A percentile compares a stretch with the other conserved stretches of the same genome.
Conservation (phyloP, 2,329 filamentous ascomycete genomes). For the Sporothrix mexicana region DNA sequence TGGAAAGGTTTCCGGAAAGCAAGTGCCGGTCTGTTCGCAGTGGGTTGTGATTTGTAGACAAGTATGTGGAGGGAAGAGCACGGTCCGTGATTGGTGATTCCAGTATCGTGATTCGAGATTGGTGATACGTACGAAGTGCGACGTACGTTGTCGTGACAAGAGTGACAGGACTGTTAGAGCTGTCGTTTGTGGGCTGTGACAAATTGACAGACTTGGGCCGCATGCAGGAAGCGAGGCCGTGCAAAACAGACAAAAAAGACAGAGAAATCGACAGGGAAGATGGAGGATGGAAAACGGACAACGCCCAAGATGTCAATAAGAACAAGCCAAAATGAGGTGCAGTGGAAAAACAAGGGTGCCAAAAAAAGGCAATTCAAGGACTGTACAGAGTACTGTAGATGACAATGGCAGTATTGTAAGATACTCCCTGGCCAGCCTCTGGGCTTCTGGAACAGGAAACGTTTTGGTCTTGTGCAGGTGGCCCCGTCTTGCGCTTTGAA, state of each 20-base stretch:
- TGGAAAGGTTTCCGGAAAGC: neutral
- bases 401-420: too few species aligned
- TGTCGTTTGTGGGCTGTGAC: neutral
- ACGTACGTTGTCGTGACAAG: neutral
- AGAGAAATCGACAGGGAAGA: neutral
- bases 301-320: neutral
- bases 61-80: neutral
- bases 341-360: neutral
- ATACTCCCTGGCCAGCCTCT: too few species aligned
- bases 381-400: too few species aligned
- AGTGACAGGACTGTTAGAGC: neutral
- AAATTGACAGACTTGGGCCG: conserved; percentile 11
- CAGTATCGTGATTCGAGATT: too few species aligned
- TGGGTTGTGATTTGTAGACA: neutral
- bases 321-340: neutral
- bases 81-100: neutral
- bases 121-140: too few species aligned
- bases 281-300: neutral
- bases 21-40: conserved; percentile 9
- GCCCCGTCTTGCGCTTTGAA: neutral
- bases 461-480: neutral
- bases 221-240: neutral
- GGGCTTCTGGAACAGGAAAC: neutral
- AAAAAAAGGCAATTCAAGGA: neutral
- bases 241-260: neutral